phyloP scores from a whole-genome alignment of 805 yeast species.

The Hanseniaspora clermontiae region DNA sequence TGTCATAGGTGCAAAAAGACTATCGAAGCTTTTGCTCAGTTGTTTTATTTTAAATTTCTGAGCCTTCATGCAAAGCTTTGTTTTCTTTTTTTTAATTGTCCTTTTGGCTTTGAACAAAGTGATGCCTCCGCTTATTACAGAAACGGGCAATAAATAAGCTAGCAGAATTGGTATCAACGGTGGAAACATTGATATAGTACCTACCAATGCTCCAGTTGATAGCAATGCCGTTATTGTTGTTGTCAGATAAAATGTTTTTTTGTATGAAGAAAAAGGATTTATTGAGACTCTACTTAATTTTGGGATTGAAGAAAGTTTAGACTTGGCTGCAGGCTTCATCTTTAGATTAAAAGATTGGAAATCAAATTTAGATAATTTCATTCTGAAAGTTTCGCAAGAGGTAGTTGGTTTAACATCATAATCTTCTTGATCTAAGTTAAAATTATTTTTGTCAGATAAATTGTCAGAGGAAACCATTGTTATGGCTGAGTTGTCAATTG shows the following conservation, averaged over 20 bases:
- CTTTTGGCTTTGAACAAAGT: constrained; percentile 2
- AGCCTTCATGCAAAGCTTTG: neutral
- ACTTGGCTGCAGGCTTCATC: neutral
- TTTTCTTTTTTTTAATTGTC: neutral
- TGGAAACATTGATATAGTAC: neutral
- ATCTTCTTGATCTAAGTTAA: neutral
- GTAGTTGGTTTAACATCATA: neutral
- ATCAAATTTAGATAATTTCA: neutral
- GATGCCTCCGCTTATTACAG: neutral
- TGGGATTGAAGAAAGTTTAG: neutral
- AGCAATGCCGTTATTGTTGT: neutral
- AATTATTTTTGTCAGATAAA: neutral
- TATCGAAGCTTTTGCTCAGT: neutral
- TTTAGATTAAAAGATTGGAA: too few species aligned
- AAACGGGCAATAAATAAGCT: neutral
- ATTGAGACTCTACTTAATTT: neutral
- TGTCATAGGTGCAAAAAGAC: neutral
- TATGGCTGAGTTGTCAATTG: neutral
- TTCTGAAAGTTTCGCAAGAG: neutral
- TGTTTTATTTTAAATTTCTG: neutral
- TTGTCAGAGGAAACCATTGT: neutral
- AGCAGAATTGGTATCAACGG: neutral
- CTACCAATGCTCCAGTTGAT: neutral
- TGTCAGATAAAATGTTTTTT: constrained; percentile 2
- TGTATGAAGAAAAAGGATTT: neutral